Evolutionary conservation across 2,329 filamentous ascomycete species (phyloP).

Genomic region (Periglandula ipomoeae): DNA sequence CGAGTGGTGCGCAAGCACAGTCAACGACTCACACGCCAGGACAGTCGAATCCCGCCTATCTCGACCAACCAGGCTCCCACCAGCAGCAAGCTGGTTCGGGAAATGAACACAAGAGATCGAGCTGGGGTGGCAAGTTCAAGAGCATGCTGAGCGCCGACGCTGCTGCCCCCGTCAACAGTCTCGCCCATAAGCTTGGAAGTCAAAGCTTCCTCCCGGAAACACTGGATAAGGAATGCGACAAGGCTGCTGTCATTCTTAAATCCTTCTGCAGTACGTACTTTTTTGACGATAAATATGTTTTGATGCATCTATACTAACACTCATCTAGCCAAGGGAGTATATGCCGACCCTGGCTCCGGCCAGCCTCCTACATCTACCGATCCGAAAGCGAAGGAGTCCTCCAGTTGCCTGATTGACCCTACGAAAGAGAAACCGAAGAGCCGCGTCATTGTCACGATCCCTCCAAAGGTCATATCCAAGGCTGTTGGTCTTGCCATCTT

Average conservation of each 20-base stretch:
- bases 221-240: conserved; percentile 83
- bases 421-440: conserved; percentile 32
- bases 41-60: not conserved
- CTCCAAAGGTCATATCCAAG: conserved; percentile 50
- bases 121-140: conserved; percentile 22
- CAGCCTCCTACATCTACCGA: conserved; percentile 22
- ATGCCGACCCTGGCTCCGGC: conserved; percentile 27
- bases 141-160: conserved; percentile 30
- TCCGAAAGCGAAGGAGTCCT: conserved; percentile 19
- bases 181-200: conserved; percentile 72
- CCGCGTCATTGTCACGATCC: conserved; percentile 44
- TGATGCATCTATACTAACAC: not conserved
- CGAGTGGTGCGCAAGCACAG: not conserved
- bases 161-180: conserved; percentile 66
- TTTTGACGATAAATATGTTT: not conserved
- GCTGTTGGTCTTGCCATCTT: conserved; percentile 65
- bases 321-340: conserved; percentile 40
- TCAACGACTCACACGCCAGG: not conserved
- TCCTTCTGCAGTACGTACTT: conserved; percentile 69
- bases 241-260: conserved; percentile 73
- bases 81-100: not conserved
- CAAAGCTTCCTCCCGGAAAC: conserved; percentile 83
- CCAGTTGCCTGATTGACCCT: conserved; percentile 20
- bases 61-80: not conserved
- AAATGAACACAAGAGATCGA: conserved; percentile 8